These are phyloP conservation scores for Poterioochromonas sp. DNA, from an alignment of 352 stramenopile genomes.

Conservation along the genomic window DNA sequence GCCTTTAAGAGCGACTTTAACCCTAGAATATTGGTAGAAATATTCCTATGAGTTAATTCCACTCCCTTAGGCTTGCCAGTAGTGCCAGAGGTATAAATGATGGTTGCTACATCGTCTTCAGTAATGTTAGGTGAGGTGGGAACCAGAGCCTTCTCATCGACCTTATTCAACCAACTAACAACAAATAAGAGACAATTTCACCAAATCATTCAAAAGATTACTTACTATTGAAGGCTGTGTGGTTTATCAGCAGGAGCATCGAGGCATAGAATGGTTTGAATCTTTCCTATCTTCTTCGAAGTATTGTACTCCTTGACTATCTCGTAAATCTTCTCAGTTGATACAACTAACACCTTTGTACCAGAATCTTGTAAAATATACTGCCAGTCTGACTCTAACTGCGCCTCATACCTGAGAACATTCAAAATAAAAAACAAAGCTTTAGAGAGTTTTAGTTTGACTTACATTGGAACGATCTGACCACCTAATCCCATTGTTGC, in stretches of 20 bases:
- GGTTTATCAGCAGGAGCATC: conserved; percentile 34
- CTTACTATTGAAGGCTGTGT: neutral
- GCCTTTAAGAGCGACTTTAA: conserved; percentile 47
- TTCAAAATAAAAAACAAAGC: too few relatives aligned
- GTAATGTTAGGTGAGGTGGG: neutral
- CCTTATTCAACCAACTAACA: neutral
- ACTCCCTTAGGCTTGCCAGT: conserved; percentile 56
- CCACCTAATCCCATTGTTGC: conserved; percentile 31
- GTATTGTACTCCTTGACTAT: conserved; percentile 46
- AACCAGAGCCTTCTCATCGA: neutral
- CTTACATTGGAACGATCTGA: conserved; percentile 47
- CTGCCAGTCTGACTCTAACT: conserved; percentile 60
- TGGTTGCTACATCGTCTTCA: conserved; percentile 38
- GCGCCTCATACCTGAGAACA: conserved; percentile 44
- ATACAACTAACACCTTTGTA: conserved; percentile 49
- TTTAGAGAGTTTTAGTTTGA: too few relatives aligned
- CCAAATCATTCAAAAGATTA: too few relatives aligned
- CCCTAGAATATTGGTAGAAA: conserved; percentile 57
- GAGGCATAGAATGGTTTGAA: conserved; percentile 46
- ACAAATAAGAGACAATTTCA: too few relatives aligned
- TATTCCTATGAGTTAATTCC: conserved; percentile 66
- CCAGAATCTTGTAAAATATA: conserved; percentile 67
- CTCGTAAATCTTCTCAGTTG: conserved; percentile 58
- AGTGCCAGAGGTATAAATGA: conserved; percentile 54
- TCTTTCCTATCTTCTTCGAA: conserved; percentile 38